Percentiles rank a stretch among this genome's conserved stretches.
These are phyloP conservation scores for Diaporthe citri DNA, from an alignment of 2,329 filamentous ascomycete genomes.

Conservation along the genomic window DNA sequence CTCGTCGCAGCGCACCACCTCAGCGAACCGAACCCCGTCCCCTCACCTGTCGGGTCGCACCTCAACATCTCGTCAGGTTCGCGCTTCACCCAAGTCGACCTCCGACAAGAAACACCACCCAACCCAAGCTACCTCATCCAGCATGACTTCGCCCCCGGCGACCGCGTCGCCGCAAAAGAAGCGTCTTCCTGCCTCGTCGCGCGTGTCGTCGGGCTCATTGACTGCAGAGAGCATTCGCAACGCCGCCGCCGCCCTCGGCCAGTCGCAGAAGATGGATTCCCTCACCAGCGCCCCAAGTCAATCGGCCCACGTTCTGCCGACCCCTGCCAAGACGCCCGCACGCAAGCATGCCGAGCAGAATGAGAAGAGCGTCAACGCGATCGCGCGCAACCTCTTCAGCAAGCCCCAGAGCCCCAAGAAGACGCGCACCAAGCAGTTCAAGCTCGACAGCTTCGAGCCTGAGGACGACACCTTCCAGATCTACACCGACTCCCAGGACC, in stretches of 20 bases:
- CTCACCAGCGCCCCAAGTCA: conserved; percentile 47
- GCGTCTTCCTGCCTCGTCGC: conserved; percentile 59
- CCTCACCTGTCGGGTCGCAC: conserved; percentile 53
- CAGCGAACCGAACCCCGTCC: conserved; percentile 67
- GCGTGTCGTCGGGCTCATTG: conserved; percentile 60
- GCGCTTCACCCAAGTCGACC: conserved; percentile 46
- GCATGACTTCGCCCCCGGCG: conserved; percentile 49
- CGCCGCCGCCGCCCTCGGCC: conserved; percentile 58
- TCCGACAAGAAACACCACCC: conserved; percentile 39
- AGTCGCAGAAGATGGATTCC: conserved; percentile 45
- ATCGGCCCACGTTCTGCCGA: conserved; percentile 70
- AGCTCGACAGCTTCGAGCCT: conserved; percentile 67
- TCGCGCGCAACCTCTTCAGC: conserved; percentile 73
- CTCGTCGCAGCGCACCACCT: conserved; percentile 64
- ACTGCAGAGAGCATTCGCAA: conserved; percentile 58
- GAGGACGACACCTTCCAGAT: conserved; percentile 73
- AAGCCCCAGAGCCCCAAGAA: conserved; percentile 66
- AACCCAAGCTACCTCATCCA: conserved; percentile 43
- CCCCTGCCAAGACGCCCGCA: conserved; percentile 80
- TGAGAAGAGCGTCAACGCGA: conserved; percentile 62
- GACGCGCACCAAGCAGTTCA: conserved; percentile 68
- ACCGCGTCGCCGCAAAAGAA: conserved; percentile 65
- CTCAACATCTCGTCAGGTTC: conserved; percentile 44
- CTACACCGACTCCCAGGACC: conserved; percentile 85
- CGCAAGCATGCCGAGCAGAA: conserved; percentile 70